These are phyloP conservation scores for Pyronema domesticum DNA, from an alignment of 495 filamentous ascomycete species.

Conservation along the genomic window DNA sequence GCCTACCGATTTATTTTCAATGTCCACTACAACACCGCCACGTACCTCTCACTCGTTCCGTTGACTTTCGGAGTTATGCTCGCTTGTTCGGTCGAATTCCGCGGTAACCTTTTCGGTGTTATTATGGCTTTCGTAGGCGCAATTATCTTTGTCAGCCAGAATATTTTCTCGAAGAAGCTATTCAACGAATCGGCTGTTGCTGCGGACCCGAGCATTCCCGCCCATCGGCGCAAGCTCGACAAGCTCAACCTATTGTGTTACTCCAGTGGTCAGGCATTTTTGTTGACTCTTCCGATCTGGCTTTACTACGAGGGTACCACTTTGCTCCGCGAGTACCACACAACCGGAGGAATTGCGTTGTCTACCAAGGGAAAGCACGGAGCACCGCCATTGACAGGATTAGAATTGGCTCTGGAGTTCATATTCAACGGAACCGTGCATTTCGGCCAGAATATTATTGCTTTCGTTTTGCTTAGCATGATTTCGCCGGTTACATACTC, in stretches of 20 bases:
- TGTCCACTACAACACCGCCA: slow-evolving; percentile 70
- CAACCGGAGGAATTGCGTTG: slow-evolving; percentile 44
- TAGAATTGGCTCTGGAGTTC: slow-evolving; percentile 56
- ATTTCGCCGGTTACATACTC: slow-evolving; percentile 94
- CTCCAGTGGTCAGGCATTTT: slow-evolving; percentile 76
- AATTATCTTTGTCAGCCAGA: slow-evolving; percentile 92
- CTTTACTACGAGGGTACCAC: slow-evolving; percentile 70
- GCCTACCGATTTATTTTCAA: slow-evolving; percentile 79
- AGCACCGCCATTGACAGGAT: slow-evolving; percentile 23
- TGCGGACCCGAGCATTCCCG: slow-evolving; percentile 38
- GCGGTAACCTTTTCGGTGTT: slow-evolving; percentile 74
- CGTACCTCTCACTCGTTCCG: slow-evolving; percentile 82
- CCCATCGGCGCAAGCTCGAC: slow-evolving; percentile 59
- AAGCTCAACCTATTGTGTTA: slow-evolving; percentile 96
- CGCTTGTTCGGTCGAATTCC: slow-evolving; percentile 78
- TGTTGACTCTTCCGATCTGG: slow-evolving; percentile 87
- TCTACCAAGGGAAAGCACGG: slow-evolving; percentile 51
- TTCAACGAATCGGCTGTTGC: slow-evolving; percentile 87
- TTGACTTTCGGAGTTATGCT: slow-evolving; percentile 87
- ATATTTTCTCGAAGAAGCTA: slow-evolving; percentile 97
- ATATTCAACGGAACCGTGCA: slow-evolving; percentile 95
- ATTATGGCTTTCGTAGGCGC: slow-evolving; percentile 70
- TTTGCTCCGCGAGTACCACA: slow-evolving; percentile 49
- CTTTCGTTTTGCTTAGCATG: slow-evolving; percentile 78
- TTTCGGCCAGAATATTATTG: slow-evolving; percentile 89